Evolutionary conservation across 2,329 filamentous ascomycete genomes (phyloP), one percentile per base, ranked within the genome.

Genomic region (Tolypocladium ovalisporum): DNA sequence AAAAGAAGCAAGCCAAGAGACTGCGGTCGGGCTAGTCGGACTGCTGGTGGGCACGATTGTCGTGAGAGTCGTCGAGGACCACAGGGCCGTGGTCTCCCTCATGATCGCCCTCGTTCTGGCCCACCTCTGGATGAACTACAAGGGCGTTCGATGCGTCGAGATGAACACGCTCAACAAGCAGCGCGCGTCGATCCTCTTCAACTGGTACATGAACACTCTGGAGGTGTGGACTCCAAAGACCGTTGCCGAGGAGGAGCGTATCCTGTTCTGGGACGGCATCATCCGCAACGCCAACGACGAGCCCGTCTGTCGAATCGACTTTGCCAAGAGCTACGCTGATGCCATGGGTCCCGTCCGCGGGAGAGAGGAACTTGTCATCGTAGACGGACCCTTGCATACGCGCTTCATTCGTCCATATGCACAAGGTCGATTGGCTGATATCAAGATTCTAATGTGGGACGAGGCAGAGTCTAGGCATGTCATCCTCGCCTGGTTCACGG

Each of bases 1-100:
- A 57, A 86, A 96, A 80, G 93, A 97, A 69, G 91, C 91, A 15
- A 95, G 89, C 62, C 94, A 97, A 74, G 94, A 97, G 73, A 97
- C 93, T 0, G 85, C 96, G 24, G 89, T 99, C 57, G 93, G 90
- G 2, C 78, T 97, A 32, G 61, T 96, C 37, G 94, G 94, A 2
- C 91, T 97, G 82, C 79, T 96, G 55, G 83, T 82, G 17, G 94
- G 94, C 1, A 94, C 87, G 53, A 59, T 96, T 2, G 85, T 96
- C 17, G 89, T 97, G 22, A 87, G 88, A 37, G 77, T 82, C 61
- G 83, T 97, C 27, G 83, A 88, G 55, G 84, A 86, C 54, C 84
- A 85, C 57, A 70, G 77, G 17, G 83, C 86, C 12, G 96, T 94
- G 40, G 92, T 90, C 83, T 76, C 75, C 52, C 78, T 86, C 58